Evolutionary conservation across 345 rosid genomes (phyloP), one percentile per base, ranked within the genome.

Genomic region (Aquilaria yunnanensis): DNA sequence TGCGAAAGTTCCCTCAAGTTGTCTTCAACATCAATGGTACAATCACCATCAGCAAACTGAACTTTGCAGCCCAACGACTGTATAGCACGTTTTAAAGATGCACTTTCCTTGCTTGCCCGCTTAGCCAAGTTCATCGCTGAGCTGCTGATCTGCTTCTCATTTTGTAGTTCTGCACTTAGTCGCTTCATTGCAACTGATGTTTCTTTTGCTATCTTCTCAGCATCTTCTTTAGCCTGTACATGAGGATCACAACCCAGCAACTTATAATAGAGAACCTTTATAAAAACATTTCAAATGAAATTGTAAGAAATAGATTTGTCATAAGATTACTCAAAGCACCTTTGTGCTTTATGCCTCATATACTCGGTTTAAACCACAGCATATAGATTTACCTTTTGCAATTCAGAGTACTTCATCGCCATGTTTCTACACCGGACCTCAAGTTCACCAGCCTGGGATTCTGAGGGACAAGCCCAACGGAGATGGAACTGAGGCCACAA

Each of bases 401-500:
- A 67, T 65, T 90, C 96, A 29, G 82, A 81, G 62, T 82, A 74
- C 60, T 72, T 85, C 29, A 69, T 29, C 29, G 81, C 73, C 88
- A 86, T 80, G 71, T 78, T 78, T 72, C 96, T 81, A 76, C 83
- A 88, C 54, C 74, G 88, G 52, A 72, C 79, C 68, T 90, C 97
- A 30, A 81, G 77, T 72, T 90, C 96, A 63, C 83, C 84, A 61
- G 87, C 72, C 54, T 80, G 78, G 66, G 93, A 87, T 82, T 90
- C 99, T 2, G 75, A 61, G 43, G 96, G 96, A 64, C 97, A 94
- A 59, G 96, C 92, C 99, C 99, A 94, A 16, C 99, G 92, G 56
- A 94, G 96, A 78, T 90, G 97, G 75, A 90, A 94, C 56, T 85
- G 93, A 23, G 99, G 97, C 99, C 99, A 94, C 54, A 94, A 73